Base-by-base conservation (phyloP, 768 basidiomycete species). In the Multifurca ochricompacta region DNA sequence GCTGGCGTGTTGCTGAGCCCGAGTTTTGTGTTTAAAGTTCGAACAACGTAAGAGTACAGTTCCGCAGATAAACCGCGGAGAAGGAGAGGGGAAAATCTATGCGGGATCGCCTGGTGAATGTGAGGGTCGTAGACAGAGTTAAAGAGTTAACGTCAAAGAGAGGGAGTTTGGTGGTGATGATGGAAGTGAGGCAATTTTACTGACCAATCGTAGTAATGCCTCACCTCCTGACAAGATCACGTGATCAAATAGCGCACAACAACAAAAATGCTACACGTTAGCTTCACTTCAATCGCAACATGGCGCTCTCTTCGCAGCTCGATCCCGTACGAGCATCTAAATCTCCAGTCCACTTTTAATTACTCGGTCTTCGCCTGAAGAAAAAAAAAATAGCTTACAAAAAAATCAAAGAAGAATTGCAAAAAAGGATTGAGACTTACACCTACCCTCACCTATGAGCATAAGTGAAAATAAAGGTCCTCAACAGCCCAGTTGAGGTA, bases 401-500 rank as follows among this genome's bases (percentile, higher is more conserved):
- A 53, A 70, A 73, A 59, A 63, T 72, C 55, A 66, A 68, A 27
- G 68, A 73, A 51, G 65, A 69, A 21, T 55, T 73, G 25, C 81
- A n/a, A n/a, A 81, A 63, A 72, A 77, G 59, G 87, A 91, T 59
- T 94, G 91, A 91, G 82, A n/a, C n/a, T 80, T 60, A 77, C 82
- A n/a, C 81, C 78, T 40, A 71, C 81, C 19, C 69, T 95, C 47
- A 73, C 76, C 1, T 97, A 95, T 65, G 85, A 86, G 27, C 81
- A n/a, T n/a, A 91, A 59, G 70, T 98, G 30, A 85, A 94, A 63
- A 83, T 84, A 3, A 80, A 77, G 59, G n/a, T n/a, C 91, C 90
- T 0, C 68, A 81, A 62, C 83, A 79, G 61, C 94, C 94, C 3
- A 79, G 81, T n/a, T 48, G 67, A 75, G 2, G 87, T 87, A 62